Evolutionary conservation across 2,329 filamentous ascomycete genomes (phyloP).

Genomic region (Hypoxylon sp.): DNA sequence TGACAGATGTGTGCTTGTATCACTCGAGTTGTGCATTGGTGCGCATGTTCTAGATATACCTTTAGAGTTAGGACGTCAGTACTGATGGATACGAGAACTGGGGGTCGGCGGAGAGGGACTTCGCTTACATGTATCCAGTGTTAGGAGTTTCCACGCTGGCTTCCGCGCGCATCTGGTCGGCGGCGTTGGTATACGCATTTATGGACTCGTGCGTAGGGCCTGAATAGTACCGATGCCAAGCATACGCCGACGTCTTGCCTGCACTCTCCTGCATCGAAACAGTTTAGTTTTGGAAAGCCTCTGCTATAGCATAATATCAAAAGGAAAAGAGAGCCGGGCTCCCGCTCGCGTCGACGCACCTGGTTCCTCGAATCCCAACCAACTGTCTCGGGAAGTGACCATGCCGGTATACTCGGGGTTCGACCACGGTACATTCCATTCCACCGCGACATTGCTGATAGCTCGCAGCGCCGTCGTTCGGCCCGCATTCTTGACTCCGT

Average conservation of each 20-base stretch:
- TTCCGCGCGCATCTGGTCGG: conserved; percentile 15
- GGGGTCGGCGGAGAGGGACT: not conserved
- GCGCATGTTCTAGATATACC: conserved; percentile 30
- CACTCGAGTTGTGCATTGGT: conserved; percentile 11
- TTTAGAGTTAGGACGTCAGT: not conserved
- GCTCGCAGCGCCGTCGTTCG: conserved; percentile 5
- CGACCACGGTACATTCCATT: conserved; percentile 32
- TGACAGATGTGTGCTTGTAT: conserved; percentile 31
- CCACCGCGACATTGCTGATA: conserved; percentile 18
- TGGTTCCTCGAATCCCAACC: conserved; percentile 17
- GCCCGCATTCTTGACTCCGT: not conserved
- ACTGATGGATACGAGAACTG: too few relatives aligned
- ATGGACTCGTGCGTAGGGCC: not conserved
- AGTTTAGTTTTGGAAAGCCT: not conserved
- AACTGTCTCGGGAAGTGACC: conserved; percentile 16
- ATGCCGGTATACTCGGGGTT: not conserved
- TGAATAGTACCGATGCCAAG: conserved; percentile 27
- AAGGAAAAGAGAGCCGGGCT: conserved; percentile 16
- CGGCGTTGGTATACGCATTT: conserved; percentile 11
- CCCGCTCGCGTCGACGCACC: conserved; percentile 2
- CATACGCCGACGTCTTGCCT: not conserved
- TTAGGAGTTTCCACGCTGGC: conserved; percentile 14
- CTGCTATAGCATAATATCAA: not conserved
- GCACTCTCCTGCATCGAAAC: conserved; percentile 9
- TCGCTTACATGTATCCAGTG: conserved; percentile 25